Evolutionary conservation across 1,139 yeast genomes (phyloP).

Genomic region (Yamadazyma atmosphaerica): DNA sequence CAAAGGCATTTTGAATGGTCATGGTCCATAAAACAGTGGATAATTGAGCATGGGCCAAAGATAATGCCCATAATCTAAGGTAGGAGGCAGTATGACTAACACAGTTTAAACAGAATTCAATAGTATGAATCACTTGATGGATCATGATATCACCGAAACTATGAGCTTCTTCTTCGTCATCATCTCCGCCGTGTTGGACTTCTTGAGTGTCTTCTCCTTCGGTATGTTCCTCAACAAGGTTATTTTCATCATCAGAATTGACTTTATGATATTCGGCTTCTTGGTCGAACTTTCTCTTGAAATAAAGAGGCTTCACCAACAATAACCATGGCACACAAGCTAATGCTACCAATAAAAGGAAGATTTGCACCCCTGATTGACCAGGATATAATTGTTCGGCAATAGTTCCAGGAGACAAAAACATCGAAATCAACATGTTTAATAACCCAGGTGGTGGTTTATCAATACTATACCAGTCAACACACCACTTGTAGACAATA

Average conservation of each 20-base stretch:
- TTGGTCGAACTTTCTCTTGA: conserved; percentile 41
- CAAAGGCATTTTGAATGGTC: conserved; percentile 65
- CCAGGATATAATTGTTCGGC: conserved; percentile 66
- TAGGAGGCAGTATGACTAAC: conserved; percentile 81
- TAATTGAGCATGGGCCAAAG: conserved; percentile 76
- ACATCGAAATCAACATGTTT: conserved; percentile 82
- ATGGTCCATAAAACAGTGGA: conserved; percentile 76
- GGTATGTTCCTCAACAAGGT: conserved; percentile 24
- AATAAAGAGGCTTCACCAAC: conserved; percentile 63
- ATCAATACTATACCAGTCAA: conserved; percentile 69
- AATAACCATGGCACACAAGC: conserved; percentile 78
- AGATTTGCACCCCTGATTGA: conserved; percentile 61
- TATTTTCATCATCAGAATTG: conserved; percentile 23
- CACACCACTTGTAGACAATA: conserved; percentile 77
- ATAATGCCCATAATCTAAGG: conserved; percentile 75
- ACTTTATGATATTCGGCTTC: conserved; percentile 40
- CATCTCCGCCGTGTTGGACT: conserved; percentile 29
- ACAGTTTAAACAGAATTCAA: conserved; percentile 76
- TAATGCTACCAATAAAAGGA: conserved; percentile 60
- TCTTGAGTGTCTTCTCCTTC: conserved; percentile 27
- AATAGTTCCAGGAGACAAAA: conserved; percentile 71
- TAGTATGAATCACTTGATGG: conserved; percentile 78
- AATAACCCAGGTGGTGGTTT: conserved; percentile 78
- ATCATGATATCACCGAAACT: conserved; percentile 75
- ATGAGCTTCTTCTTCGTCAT: conserved; percentile 56